Percentiles rank a stretch among this genome's conserved stretches.
These are phyloP conservation scores for Monosporozyma servazzii DNA, from an alignment of 805 yeast genomes.

Conservation along the genomic window DNA sequence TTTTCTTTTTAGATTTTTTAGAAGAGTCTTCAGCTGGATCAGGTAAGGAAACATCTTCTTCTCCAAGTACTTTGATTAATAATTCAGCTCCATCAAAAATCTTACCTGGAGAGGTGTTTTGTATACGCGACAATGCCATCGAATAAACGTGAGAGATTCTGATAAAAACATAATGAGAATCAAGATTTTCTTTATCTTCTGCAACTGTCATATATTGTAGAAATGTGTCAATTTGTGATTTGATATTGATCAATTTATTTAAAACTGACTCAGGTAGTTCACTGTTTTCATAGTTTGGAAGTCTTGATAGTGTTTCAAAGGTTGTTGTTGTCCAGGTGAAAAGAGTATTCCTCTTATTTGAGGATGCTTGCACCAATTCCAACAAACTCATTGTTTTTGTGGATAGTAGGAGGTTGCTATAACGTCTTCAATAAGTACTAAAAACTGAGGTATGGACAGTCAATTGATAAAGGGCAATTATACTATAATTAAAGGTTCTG, in stretches of 20 bases:
- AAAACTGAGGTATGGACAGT: background rate
- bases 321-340: slow-evolving; percentile 17
- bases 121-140: slow-evolving; percentile 9
- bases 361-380: slow-evolving; percentile 5
- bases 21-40: slow-evolving; percentile 1
- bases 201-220: slow-evolving; percentile 4
- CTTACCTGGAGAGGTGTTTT: slow-evolving; percentile 14
- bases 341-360: slow-evolving; percentile 16
- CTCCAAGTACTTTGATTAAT: slow-evolving; percentile 20
- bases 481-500: no score
- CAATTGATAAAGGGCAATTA: no score
- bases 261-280: background rate
- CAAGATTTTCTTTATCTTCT: slow-evolving; percentile 9
- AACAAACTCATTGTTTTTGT: background rate
- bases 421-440: background rate
- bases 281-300: background rate
- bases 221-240: background rate
- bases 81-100: slow-evolving; percentile 24
- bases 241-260: background rate
- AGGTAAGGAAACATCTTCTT: slow-evolving; percentile 14
- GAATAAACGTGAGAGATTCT: slow-evolving; percentile 18
- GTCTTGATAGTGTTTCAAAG: slow-evolving; percentile 8
- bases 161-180: slow-evolving; percentile 18
- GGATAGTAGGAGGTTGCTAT: background rate
- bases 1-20: slow-evolving; percentile 16